Evolutionary conservation across 2,329 filamentous ascomycete species (phyloP), one percentile per base, ranked within the genome.

Genomic region (Aspergillus quadricinctus): DNA sequence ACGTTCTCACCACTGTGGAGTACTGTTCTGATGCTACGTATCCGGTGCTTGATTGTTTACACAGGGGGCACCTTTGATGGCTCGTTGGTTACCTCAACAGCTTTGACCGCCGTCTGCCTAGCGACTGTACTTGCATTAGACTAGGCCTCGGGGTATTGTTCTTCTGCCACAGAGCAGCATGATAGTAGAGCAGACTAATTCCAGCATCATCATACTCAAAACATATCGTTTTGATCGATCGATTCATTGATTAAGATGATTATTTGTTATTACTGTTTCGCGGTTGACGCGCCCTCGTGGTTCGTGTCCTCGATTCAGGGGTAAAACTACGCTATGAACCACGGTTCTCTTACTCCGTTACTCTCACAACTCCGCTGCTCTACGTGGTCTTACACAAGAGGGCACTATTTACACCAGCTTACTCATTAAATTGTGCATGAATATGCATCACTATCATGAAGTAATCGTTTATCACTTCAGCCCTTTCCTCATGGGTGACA

Each of bases 291-390:
- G 41, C 41, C 41, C 41, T 45, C 4, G 23, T 56, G 64, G 64
- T 59, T 63, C 63, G 63, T 61, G 62, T 58, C 53, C 41, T 51
- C 52, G 19, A 48, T 54, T 66, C 63, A 66, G 63, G 64, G 64
- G 64, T 64, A 64, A 64, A 63, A 45, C 50, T 23, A 46, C 55
- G 52, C 57, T 59, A 59, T 23, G 60, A 65, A 64, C 64, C 64
- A 65, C 61, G 63, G 62, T 64, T 65, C 29, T 14, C 29, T 14
- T 14, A 31, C 29, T 31, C 29, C 3, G 29, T 31, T 31, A 31
- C 29, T 11, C 29, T 31, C 3, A 31, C 9, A 10, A 31, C 29
- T 31, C 29, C 3, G 29, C 11, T 11, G 29, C 29, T 31, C 29
- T 14, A 31, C 29, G 61, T 11, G 10, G 35, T 40, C 14, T 10